These are phyloP conservation scores for Vitis rupestris DNA, from an alignment of 164 flowering plant species.

Conservation along the genomic window DNA sequence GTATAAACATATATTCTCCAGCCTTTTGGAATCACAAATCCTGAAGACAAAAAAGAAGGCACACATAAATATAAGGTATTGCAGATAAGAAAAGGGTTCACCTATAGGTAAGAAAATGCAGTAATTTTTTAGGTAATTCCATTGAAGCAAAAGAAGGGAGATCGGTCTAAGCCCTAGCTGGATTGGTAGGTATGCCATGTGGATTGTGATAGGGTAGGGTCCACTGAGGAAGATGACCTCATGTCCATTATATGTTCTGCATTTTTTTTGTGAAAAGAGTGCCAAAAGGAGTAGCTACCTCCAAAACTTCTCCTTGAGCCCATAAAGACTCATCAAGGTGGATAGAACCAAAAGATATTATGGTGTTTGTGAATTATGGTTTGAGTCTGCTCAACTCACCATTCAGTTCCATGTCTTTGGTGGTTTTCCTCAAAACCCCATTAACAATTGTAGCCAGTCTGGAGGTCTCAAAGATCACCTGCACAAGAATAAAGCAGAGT, in stretches of 20 bases:
- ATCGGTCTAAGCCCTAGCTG: conserved; percentile 25
- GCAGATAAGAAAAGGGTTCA: too few species aligned
- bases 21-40: conserved; percentile 62
- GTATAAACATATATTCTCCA: conserved; percentile 81
- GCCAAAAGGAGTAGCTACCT: conserved; percentile 2
- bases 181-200: conserved; percentile 30
- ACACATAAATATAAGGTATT: too few species aligned
- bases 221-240: conserved; percentile 19
- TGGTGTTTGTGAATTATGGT: neutral
- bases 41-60: conserved; percentile 28
- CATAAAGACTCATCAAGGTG: conserved; percentile 11
- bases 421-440: conserved; percentile 82
- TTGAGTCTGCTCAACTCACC: conserved; percentile 33
- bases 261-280: neutral
- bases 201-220: conserved; percentile 36
- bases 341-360: neutral
- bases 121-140: neutral
- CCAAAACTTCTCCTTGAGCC: conserved; percentile 24
- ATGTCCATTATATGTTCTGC: conserved; percentile 12
- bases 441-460: conserved; percentile 75
- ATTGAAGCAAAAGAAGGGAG: conserved; percentile 15
- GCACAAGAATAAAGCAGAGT: conserved; percentile 5
- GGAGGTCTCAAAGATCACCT: conserved; percentile 77
- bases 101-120: too few species aligned
- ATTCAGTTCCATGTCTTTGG: conserved; percentile 70